phyloP scores from a whole-genome alignment of 1,284 basidiomycete genomes.

The Mycena sp. region DNA sequence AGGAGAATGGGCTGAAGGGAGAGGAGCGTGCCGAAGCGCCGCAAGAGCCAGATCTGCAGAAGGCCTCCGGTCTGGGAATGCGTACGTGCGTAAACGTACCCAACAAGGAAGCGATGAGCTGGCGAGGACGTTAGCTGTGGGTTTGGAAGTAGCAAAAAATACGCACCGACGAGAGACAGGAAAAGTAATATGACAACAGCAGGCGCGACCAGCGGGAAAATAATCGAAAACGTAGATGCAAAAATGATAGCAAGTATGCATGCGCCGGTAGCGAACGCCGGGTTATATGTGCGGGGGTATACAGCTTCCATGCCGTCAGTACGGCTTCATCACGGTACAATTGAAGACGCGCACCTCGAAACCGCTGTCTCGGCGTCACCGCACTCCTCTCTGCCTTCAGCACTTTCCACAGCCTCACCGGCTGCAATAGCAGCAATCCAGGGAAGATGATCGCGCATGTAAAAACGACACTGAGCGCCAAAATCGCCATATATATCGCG shows the following conservation, averaged over 20 bases:
- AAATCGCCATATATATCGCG: slow-evolving; percentile 74
- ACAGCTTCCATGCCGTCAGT: slow-evolving; percentile 58
- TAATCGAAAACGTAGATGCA: slow-evolving; percentile 75
- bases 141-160: slow-evolving; percentile 5
- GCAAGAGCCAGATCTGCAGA: slow-evolving; percentile 79
- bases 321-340: slow-evolving; percentile 11
- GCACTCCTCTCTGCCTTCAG: slow-evolving; percentile 64
- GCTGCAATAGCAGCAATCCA: slow-evolving; percentile 77
- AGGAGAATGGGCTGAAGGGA: slow-evolving; percentile 80
- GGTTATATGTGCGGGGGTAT: slow-evolving; percentile 79
- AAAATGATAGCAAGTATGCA: slow-evolving; percentile 78
- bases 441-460: slow-evolving; percentile 80
- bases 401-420: slow-evolving; percentile 67
- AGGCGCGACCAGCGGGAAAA: slow-evolving; percentile 83
- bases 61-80: slow-evolving; percentile 79
- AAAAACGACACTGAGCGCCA: slow-evolving; percentile 71
- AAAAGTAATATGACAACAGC: slow-evolving; percentile 75
- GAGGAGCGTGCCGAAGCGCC: slow-evolving; percentile 72
- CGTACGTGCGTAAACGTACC: slow-evolving; percentile 79
- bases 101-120: slow-evolving; percentile 82
- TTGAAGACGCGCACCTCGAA: slow-evolving; percentile 66
- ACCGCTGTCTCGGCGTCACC: slow-evolving; percentile 81
- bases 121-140: not conserved
- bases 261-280: slow-evolving; percentile 71
- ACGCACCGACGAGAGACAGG: slow-evolving; percentile 74